A percentile compares a stretch with the other conserved stretches of the same genome.
These are phyloP conservation scores for Crithidia thermophila DNA, from an alignment of 208 protist genomes.

Conservation along the genomic window DNA sequence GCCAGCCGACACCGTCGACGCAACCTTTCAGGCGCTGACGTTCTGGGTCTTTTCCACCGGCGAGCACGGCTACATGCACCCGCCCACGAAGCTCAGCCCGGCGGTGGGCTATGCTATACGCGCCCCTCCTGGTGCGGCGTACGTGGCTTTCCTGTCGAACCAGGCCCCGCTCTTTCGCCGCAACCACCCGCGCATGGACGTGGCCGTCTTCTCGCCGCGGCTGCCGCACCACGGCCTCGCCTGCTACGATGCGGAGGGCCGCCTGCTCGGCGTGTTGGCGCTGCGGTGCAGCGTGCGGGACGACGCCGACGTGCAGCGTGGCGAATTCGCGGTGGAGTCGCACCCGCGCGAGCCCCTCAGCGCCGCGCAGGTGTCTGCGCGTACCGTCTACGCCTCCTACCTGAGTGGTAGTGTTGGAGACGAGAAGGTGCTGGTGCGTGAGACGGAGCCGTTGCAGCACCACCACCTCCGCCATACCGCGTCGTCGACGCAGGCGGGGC, in stretches of 20 bases:
- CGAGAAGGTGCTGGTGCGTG: conserved; percentile 4
- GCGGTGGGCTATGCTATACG: conserved; percentile 30
- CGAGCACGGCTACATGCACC: conserved; percentile 65
- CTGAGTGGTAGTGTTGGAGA: conserved; percentile 24
- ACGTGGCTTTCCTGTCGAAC: conserved; percentile 68
- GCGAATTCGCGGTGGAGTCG: conserved; percentile 39
- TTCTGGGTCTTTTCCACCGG: conserved; percentile 67
- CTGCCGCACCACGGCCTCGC: conserved; percentile 78
- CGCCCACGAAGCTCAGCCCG: conserved; percentile 35
- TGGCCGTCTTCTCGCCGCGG: conserved; percentile 13
- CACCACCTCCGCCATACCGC: conserved; percentile 10
- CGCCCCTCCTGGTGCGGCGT: conserved; percentile 33
- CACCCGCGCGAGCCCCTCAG: conserved; percentile 19
- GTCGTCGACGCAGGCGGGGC: conserved; percentile 2
- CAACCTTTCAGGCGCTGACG: conserved; percentile 57
- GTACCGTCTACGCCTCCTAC: conserved; percentile 42
- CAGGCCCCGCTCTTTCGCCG: conserved; percentile 55
- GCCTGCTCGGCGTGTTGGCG: conserved; percentile 49
- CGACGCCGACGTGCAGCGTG: conserved; percentile 11
- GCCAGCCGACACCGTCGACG: conserved; percentile 42
- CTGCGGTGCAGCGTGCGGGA: conserved; percentile 47
- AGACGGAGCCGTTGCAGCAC: background rate
- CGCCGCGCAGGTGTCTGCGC: conserved; percentile 10
- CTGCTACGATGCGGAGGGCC: conserved; percentile 54
- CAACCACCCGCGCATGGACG: conserved; percentile 46